Conservation (phyloP, 495 filamentous ascomycete species). For the Aspergillus campestris region DNA sequence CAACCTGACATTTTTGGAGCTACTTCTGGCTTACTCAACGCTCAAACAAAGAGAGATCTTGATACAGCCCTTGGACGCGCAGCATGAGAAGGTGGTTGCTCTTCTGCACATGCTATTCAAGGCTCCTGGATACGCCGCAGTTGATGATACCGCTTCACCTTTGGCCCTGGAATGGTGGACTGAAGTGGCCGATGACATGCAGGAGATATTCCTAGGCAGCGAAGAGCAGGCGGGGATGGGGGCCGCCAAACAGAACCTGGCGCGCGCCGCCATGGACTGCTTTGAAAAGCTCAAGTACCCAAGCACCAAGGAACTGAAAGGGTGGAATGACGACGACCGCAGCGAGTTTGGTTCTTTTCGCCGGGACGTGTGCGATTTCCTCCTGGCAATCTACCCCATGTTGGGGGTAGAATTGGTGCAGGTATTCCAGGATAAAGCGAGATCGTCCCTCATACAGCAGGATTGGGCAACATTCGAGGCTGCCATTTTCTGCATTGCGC, state of each 20-base stretch:
- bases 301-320: constrained; percentile 17
- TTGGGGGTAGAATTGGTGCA: constrained; percentile 60
- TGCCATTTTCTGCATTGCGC: constrained; percentile 67
- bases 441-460: constrained; percentile 45
- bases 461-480: constrained; percentile 77
- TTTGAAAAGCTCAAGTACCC: constrained; percentile 35
- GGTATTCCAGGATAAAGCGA: constrained; percentile 57
- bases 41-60: constrained; percentile 25
- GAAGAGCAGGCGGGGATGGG: constrained; percentile 15
- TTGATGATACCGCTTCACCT: constrained; percentile 69
- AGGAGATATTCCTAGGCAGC: constrained; percentile 21
- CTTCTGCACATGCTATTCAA: constrained; percentile 56
- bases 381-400: constrained; percentile 66
- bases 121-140: constrained; percentile 62
- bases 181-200: constrained; percentile 33
- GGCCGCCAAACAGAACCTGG: constrained; percentile 28
- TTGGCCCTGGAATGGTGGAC: constrained; percentile 82
- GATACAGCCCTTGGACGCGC: constrained; percentile 17
- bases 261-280: constrained; percentile 27
- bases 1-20: constrained; percentile 56
- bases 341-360: constrained; percentile 69
- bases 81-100: constrained; percentile 33
- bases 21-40: constrained; percentile 58
- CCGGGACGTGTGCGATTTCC: constrained; percentile 70
- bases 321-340: constrained; percentile 66